phyloP scores from a whole-genome alignment of 2,329 filamentous ascomycete species.

The Cordyceps farinosa region DNA sequence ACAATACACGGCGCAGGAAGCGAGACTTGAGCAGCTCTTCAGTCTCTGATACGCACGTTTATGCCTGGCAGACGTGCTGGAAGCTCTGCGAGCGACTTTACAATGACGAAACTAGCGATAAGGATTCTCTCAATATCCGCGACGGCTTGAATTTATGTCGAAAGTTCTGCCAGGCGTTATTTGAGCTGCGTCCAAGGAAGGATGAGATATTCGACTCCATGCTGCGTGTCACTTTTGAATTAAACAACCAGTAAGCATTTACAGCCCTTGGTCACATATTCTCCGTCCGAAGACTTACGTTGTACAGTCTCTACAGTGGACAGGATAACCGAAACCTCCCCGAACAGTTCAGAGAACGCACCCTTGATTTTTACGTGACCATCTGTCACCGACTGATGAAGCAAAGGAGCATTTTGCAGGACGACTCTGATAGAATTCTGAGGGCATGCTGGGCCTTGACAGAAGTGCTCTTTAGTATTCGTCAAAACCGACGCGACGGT shows the following conservation, averaged over 20 bases:
- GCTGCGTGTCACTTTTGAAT: constrained; percentile 85
- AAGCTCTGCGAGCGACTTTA: constrained; percentile 87
- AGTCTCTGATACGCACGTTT: constrained; percentile 70
- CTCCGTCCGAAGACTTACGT: not conserved
- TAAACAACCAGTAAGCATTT: constrained; percentile 75
- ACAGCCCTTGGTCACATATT: not conserved
- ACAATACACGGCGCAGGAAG: constrained; percentile 14
- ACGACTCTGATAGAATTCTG: constrained; percentile 80
- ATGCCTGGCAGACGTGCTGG: constrained; percentile 94
- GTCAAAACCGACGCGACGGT: constrained; percentile 74
- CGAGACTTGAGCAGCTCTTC: constrained; percentile 8
- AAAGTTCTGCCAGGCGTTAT: constrained; percentile 87
- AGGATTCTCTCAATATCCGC: constrained; percentile 62
- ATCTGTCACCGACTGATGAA: constrained; percentile 96
- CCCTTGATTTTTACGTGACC: constrained; percentile 90
- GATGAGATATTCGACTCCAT: constrained; percentile 83
- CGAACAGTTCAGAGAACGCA: constrained; percentile 82
- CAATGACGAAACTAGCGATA: constrained; percentile 69
- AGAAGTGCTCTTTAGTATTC: constrained; percentile 88
- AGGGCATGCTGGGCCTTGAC: constrained; percentile 86
- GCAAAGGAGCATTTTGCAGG: constrained; percentile 71
- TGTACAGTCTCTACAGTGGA: constrained; percentile 72
- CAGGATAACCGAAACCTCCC: constrained; percentile 76
- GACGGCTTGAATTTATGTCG: constrained; percentile 82
- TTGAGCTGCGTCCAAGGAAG: constrained; percentile 75